A percentile compares a stretch with the other conserved stretches of the same genome.
phyloP scores from a whole-genome alignment of 768 basidiomycete genomes.

The Xerocomus potaroensis region DNA sequence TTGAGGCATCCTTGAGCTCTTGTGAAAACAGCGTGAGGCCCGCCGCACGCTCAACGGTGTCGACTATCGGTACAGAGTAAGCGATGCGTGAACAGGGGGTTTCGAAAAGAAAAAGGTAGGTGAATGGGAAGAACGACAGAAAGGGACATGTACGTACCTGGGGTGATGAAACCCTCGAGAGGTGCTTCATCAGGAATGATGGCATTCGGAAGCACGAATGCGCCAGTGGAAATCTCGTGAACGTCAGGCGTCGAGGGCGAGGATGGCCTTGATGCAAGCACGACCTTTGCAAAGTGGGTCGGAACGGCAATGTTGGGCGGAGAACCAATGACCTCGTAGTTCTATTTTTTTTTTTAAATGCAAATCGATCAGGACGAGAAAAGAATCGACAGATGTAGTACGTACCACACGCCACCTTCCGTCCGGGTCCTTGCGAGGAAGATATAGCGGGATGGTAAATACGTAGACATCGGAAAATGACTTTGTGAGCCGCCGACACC shows the following conservation, averaged over 20 bases:
- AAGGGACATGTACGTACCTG: slow-evolving; percentile 44
- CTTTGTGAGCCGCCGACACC: slow-evolving; percentile 87
- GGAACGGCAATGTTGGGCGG: slow-evolving; percentile 91
- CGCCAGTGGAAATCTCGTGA: slow-evolving; percentile 80
- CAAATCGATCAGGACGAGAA: background rate
- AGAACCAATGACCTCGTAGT: slow-evolving; percentile 90
- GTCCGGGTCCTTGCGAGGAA: slow-evolving; percentile 79
- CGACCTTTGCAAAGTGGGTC: slow-evolving; percentile 97
- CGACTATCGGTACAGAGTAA: no score
- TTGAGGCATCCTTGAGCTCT: slow-evolving; percentile 65
- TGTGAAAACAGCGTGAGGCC: slow-evolving; percentile 87
- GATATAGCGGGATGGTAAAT: slow-evolving; percentile 96
- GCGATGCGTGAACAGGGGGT: no score
- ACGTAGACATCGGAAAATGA: slow-evolving; percentile 93
- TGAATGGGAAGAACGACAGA: background rate
- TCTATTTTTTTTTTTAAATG: slow-evolving; percentile 44
- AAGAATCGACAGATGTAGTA: background rate
- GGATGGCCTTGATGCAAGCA: slow-evolving; percentile 70
- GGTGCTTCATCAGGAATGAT: slow-evolving; percentile 81
- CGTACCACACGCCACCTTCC: slow-evolving; percentile 95
- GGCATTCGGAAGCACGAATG: slow-evolving; percentile 96
- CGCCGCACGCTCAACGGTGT: slow-evolving; percentile 86
- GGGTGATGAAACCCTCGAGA: slow-evolving; percentile 75
- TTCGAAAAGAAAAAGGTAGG: no score
- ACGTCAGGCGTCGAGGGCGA: slow-evolving; percentile 69